Conservation (phyloP, 2,329 filamentous ascomycete genomes). For the Orbilia javanica region DNA sequence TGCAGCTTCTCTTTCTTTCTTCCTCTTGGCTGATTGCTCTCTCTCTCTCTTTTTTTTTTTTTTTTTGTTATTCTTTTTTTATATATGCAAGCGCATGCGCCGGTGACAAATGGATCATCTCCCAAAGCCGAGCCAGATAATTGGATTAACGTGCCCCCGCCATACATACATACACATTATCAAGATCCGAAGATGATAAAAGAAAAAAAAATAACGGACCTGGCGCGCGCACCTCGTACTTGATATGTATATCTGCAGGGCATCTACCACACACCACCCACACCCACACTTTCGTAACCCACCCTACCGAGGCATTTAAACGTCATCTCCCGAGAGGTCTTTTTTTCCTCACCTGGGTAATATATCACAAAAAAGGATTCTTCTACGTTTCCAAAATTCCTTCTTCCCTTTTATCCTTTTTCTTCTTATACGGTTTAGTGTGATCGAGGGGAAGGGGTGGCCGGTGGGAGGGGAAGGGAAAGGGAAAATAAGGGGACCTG, state of each 20-base stretch:
- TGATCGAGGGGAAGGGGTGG: no score
- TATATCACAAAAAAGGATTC: slow-evolving; percentile 20
- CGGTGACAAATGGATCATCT: slow-evolving; percentile 59
- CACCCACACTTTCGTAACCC: background rate
- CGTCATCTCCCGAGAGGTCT: slow-evolving; percentile 43
- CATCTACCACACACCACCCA: background rate
- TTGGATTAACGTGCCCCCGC: slow-evolving; percentile 6
- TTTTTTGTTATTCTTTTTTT: slow-evolving; percentile 11
- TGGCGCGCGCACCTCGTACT: slow-evolving; percentile 18
- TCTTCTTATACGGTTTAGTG: background rate
- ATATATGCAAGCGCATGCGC: slow-evolving; percentile 55
- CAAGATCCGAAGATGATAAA: slow-evolving; percentile 26
- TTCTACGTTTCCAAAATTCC: background rate
- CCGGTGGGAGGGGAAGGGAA: background rate
- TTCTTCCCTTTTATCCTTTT: slow-evolving; percentile 16
- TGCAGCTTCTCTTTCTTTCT: slow-evolving; percentile 7
- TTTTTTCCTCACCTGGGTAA: slow-evolving; percentile 10
- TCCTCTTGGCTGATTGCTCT: no score
- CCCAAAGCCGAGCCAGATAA: slow-evolving; percentile 30
- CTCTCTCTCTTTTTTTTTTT: slow-evolving; percentile 1
- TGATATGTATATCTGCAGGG: slow-evolving; percentile 23
- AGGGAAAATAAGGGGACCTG: background rate
- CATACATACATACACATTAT: slow-evolving; percentile 24
- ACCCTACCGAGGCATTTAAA: slow-evolving; percentile 47
- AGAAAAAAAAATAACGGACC: slow-evolving; percentile 16